Evolutionary conservation across 306 rosid species (phyloP).

Genomic region (Glycyrrhiza uralensis): DNA sequence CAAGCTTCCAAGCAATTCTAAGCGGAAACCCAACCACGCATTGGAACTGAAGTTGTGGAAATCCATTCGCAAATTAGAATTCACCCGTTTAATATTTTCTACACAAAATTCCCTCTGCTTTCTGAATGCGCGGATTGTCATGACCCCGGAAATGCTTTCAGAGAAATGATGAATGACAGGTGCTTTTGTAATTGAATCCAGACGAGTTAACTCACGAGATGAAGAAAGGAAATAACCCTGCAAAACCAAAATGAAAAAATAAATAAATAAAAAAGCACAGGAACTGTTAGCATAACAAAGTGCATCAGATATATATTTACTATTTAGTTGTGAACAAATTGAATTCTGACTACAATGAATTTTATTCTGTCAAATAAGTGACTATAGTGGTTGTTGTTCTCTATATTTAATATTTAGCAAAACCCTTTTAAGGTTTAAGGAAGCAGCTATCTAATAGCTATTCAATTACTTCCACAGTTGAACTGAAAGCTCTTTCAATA

Average conservation of each 20-base stretch:
- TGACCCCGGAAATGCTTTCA: constrained; percentile 88
- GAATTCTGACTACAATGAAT: background rate
- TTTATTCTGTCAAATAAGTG: background rate
- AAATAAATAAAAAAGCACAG: too few relatives aligned
- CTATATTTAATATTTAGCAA: background rate
- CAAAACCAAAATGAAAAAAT: background rate
- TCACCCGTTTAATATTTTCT: constrained; percentile 68
- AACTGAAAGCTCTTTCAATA: background rate
- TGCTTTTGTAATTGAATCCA: constrained; percentile 90
- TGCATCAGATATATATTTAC: constrained; percentile 13
- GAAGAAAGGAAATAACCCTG: constrained; percentile 83
- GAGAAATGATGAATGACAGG: constrained; percentile 96
- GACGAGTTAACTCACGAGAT: constrained; percentile 86
- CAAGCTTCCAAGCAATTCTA: constrained; percentile 78
- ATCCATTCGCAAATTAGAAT: constrained; percentile 79
- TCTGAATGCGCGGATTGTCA: constrained; percentile 78
- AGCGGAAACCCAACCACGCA: constrained; percentile 94
- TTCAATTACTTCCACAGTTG: too few relatives aligned
- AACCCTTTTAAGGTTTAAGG: background rate
- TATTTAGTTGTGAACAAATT: background rate
- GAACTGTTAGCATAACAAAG: background rate
- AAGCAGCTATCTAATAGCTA: too few relatives aligned
- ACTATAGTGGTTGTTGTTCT: background rate
- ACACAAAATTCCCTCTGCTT: constrained; percentile 49
- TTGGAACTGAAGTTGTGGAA: constrained; percentile 89